A percentile compares a stretch with the other conserved stretches of the same genome.
These are phyloP conservation scores for Fusarium praegraminearum DNA, from an alignment of 2,329 filamentous ascomycete genomes.

Conservation along the genomic window DNA sequence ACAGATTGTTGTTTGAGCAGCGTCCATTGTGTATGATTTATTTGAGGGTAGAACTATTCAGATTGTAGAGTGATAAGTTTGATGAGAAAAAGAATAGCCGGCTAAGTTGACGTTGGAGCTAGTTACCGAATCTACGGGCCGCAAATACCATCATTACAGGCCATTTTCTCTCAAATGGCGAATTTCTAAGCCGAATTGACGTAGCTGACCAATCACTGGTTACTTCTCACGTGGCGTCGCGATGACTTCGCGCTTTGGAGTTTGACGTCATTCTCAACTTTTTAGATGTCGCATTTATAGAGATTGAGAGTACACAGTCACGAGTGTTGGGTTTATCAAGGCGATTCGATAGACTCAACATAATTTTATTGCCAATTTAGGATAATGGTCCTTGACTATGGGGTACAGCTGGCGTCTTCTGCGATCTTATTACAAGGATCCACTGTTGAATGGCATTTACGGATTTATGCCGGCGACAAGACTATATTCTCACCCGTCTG, in stretches of 20 bases:
- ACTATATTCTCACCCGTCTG: constrained; percentile 9
- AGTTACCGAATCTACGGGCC: constrained; percentile 1
- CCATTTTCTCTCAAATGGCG: constrained; percentile 42
- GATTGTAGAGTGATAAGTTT: constrained; percentile 35
- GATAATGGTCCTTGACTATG: constrained; percentile 15
- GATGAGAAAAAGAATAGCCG: constrained; percentile 23
- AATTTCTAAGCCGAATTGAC: constrained; percentile 49
- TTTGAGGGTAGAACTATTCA: not conserved
- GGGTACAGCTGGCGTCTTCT: constrained; percentile 9
- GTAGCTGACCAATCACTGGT: constrained; percentile 48
- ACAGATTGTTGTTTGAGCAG: constrained; percentile 47
- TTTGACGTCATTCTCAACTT: constrained; percentile 47
- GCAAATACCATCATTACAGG: constrained; percentile 9
- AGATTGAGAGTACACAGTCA: not conserved
- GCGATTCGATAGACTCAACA: not conserved
- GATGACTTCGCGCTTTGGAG: constrained; percentile 33
- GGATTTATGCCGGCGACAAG: constrained; percentile 30
- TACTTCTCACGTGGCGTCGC: constrained; percentile 47
- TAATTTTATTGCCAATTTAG: constrained; percentile 5
- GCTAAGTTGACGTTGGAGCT: constrained; percentile 26
- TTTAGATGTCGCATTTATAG: not conserved
- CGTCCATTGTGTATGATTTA: constrained; percentile 49
- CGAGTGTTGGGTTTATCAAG: not conserved
- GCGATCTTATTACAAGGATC: not conserved
- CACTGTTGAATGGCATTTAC: constrained; percentile 7